A percentile compares a stretch with the other conserved stretches of the same genome.
Conservation (phyloP, 2,329 filamentous ascomycete species). For the Orbilia blumenaviensis region DNA sequence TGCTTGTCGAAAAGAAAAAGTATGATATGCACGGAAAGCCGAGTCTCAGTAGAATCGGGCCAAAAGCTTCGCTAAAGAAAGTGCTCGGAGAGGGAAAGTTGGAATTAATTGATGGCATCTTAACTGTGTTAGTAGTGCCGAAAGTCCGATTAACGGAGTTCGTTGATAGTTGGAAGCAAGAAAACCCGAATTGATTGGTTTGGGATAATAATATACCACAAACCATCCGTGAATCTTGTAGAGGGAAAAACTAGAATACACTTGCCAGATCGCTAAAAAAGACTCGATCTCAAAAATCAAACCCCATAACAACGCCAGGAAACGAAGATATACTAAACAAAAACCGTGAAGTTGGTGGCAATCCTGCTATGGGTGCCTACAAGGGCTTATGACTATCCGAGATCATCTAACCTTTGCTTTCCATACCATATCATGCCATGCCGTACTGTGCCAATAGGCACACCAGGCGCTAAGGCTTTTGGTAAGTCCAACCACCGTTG, state of each 20-base stretch:
- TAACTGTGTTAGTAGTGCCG: slow-evolving; percentile 84
- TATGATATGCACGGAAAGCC: slow-evolving; percentile 66
- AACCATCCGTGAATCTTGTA: neutral
- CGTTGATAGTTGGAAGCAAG: slow-evolving; percentile 83
- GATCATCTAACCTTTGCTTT: too few species aligned
- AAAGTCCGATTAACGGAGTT: slow-evolving; percentile 74
- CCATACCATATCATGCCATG: too few species aligned
- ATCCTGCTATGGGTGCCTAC: neutral
- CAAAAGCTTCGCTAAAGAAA: slow-evolving; percentile 80
- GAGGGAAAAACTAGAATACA: neutral
- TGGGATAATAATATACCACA: neutral
- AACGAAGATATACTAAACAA: neutral
- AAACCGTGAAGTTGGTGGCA: neutral
- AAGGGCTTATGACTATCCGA: neutral
- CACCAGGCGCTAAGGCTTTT: slow-evolving; percentile 63
- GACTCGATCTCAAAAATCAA: neutral
- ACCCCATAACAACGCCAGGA: neutral
- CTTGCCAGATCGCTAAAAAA: slow-evolving; percentile 1
- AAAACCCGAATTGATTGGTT: slow-evolving; percentile 63
- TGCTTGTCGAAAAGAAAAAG: slow-evolving; percentile 82
- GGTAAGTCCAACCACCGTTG: slow-evolving; percentile 86
- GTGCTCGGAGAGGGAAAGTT: slow-evolving; percentile 78
- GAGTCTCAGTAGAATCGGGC: slow-evolving; percentile 81
- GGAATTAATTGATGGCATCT: slow-evolving; percentile 85
- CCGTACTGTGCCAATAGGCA: neutral